Percentiles rank a stretch among this genome's conserved stretches.
phyloP scores from a whole-genome alignment of 73 alveolate genomes.

The Blepharisma japonicum region DNA sequence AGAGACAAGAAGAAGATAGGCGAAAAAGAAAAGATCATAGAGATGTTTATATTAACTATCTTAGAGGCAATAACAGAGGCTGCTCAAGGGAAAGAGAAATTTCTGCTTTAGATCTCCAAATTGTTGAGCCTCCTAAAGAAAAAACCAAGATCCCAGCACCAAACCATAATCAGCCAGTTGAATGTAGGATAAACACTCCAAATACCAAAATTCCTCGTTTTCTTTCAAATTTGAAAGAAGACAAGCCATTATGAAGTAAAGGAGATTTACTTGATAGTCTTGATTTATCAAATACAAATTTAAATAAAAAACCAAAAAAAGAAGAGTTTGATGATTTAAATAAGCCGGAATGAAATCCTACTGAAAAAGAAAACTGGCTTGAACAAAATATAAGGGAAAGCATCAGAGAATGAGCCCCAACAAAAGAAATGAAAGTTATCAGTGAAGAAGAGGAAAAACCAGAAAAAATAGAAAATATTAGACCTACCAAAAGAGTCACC shows the following conservation, averaged over 20 bases:
- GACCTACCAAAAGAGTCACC: not conserved
- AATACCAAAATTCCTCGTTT: not conserved
- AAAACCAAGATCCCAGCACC: not conserved
- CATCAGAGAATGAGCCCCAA: constrained; percentile 26
- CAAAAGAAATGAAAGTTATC: not conserved
- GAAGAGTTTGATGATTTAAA: no score
- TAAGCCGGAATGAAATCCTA: not conserved
- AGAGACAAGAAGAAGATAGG: not conserved
- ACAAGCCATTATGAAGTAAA: not conserved
- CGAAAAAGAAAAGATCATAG: constrained; percentile 10
- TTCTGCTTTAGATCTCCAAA: constrained; percentile 4
- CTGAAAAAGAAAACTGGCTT: constrained; percentile 9
- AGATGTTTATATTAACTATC: not conserved
- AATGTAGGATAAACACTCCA: not conserved
- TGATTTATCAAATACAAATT: constrained; percentile 4
- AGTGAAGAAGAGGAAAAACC: constrained; percentile 1
- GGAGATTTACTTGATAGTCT: constrained; percentile 24
- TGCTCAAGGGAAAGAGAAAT: not conserved
- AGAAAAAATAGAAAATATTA: not conserved
- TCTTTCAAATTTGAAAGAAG: not conserved
- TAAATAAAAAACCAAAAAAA: not conserved
- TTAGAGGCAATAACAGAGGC: not conserved
- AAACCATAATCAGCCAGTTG: not conserved
- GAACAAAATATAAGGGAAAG: constrained; percentile 21
- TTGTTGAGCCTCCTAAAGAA: not conserved